phyloP scores from a whole-genome alignment of 225 moss, liverwort and hornwort species.

The Sphagnum contortum region DNA sequence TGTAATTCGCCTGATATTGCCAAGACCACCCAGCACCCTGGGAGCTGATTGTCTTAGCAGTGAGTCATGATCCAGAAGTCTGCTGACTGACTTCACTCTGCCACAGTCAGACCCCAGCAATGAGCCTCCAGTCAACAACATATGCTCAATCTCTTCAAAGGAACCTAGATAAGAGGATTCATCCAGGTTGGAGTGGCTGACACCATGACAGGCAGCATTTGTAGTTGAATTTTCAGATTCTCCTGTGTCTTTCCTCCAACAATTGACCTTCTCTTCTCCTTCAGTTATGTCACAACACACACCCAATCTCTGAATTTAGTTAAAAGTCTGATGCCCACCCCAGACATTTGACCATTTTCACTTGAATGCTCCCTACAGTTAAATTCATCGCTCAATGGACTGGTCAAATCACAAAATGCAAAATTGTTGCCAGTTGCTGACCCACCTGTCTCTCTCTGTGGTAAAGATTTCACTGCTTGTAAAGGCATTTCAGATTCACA shows the following conservation, averaged over 20 bases:
- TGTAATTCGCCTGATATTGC: neutral
- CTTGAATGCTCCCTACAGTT: neutral
- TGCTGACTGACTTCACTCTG: neutral
- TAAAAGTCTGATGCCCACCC: too few species aligned
- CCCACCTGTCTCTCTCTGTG: neutral
- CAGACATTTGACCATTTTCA: neutral
- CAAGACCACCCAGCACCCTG: neutral
- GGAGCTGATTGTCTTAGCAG: neutral
- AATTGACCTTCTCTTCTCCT: neutral
- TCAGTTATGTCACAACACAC: neutral
- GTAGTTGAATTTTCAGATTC: neutral
- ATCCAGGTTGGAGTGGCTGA: neutral
- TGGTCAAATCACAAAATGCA: too few species aligned
- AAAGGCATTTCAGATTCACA: neutral
- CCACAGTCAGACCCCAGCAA: neutral
- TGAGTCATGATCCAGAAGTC: neutral
- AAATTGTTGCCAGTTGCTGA: too few species aligned
- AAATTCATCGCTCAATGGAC: too few species aligned
- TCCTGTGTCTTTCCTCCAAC: neutral
- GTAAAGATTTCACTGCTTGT: neutral
- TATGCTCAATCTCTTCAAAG: conserved; percentile 3
- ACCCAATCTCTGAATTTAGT: too few species aligned
- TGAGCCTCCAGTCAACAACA: neutral
- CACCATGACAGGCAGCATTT: neutral
- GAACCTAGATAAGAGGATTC: conserved; percentile 1